Percentiles rank a stretch among this genome's conserved stretches.
These are phyloP conservation scores for Artemisia annua DNA, from an alignment of 129 eudicot genomes.

Conservation along the genomic window DNA sequence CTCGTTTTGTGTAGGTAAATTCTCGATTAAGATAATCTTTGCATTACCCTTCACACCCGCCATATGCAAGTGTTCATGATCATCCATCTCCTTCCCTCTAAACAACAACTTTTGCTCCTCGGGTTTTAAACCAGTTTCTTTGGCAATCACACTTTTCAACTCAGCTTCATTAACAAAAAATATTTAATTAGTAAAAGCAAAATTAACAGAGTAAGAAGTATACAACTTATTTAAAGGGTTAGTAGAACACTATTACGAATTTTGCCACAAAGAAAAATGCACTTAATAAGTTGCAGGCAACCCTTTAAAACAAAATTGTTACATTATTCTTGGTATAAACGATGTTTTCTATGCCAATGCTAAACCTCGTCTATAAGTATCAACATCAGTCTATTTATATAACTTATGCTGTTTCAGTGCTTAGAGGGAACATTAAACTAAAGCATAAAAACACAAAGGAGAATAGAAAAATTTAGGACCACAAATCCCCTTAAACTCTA, in stretches of 20 bases:
- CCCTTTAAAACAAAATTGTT: too few species aligned
- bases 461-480: too few species aligned
- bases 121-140: constrained; percentile 65
- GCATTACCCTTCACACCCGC: constrained; percentile 78
- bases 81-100: constrained; percentile 77
- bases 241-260: not conserved
- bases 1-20: constrained; percentile 18
- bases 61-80: constrained; percentile 45
- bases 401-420: too few species aligned
- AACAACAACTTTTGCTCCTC: constrained; percentile 56
- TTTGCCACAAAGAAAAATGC: too few species aligned
- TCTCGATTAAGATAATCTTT: constrained; percentile 60
- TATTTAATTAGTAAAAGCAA: constrained; percentile 1
- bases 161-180: constrained; percentile 51
- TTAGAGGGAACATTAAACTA: too few species aligned
- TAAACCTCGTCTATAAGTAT: too few species aligned
- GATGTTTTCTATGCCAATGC: too few species aligned
- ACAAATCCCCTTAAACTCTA: too few species aligned
- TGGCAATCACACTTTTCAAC: constrained; percentile 60
- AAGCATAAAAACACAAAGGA: too few species aligned
- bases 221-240: not conserved
- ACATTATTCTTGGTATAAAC: too few species aligned
- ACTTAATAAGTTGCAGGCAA: too few species aligned
- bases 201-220: not conserved
- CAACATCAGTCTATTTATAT: too few species aligned